Conservation (phyloP, 2,329 filamentous ascomycete species). For the Aspergillus terreus region DNA sequence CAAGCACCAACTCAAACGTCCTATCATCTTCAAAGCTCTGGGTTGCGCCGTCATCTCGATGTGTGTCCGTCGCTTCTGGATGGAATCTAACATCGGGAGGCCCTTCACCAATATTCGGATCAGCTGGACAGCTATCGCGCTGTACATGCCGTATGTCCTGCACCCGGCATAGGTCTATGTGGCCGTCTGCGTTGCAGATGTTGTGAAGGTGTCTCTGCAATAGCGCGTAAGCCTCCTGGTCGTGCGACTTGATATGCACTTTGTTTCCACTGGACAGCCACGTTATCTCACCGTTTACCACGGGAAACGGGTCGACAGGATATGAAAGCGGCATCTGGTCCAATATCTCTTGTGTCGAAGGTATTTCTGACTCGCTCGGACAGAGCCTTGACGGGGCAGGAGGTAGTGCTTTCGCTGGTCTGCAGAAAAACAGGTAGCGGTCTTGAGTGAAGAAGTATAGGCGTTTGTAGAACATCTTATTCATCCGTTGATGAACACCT, state of each 20-base stretch:
- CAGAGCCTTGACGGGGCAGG: constrained; percentile 56
- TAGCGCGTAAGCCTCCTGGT: constrained; percentile 59
- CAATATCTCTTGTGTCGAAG: constrained; percentile 52
- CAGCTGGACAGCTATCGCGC: constrained; percentile 50
- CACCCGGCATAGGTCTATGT: constrained; percentile 59
- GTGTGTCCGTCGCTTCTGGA: constrained; percentile 44
- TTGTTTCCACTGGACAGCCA: constrained; percentile 53
- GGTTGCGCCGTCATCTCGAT: constrained; percentile 51
- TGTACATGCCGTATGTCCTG: constrained; percentile 54
- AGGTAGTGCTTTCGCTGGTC: constrained; percentile 57
- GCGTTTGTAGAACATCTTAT: constrained; percentile 61
- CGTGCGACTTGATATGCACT: constrained; percentile 47
- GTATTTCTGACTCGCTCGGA: constrained; percentile 44
- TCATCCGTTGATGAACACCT: constrained; percentile 55
- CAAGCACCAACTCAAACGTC: constrained; percentile 59
- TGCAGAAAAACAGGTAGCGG: constrained; percentile 60
- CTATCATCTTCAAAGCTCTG: constrained; percentile 53
- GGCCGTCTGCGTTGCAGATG: constrained; percentile 58
- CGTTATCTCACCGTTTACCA: constrained; percentile 50
- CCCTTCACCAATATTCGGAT: constrained; percentile 50
- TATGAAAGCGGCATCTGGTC: constrained; percentile 59
- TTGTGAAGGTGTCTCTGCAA: constrained; percentile 57
- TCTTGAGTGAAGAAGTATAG: constrained; percentile 64
- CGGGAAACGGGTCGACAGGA: constrained; percentile 58
- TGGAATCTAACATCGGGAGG: constrained; percentile 56